A percentile compares a stretch with the other conserved stretches of the same genome.
These are phyloP conservation scores for Xanthoconium stramineum DNA, from an alignment of 768 basidiomycete species.

Conservation along the genomic window DNA sequence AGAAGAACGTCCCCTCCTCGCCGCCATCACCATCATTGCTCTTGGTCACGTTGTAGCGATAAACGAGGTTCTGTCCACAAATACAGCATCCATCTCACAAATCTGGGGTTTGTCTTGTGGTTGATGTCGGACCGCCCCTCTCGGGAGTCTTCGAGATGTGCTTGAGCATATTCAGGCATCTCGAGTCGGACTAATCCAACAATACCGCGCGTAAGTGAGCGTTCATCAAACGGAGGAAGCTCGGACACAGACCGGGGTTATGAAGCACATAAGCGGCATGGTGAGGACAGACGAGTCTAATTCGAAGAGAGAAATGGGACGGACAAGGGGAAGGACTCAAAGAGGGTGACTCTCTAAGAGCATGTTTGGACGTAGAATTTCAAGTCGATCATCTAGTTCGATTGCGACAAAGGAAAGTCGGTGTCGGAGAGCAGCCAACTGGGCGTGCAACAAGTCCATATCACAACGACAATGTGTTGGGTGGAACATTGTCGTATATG, in stretches of 20 bases:
- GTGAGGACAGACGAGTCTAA: constrained; percentile 88
- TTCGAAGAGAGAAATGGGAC: too few relatives aligned
- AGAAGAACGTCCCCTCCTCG: constrained; percentile 91
- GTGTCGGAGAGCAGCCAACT: constrained; percentile 54
- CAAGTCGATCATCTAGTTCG: constrained; percentile 77
- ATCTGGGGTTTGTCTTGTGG: constrained; percentile 39
- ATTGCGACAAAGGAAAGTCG: constrained; percentile 69
- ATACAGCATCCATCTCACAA: constrained; percentile 4
- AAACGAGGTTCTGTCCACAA: constrained; percentile 67
- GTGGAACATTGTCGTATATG: too few relatives aligned
- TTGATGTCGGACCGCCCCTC: constrained; percentile 86
- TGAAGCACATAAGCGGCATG: constrained; percentile 93
- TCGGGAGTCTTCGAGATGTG: constrained; percentile 84
- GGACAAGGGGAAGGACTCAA: too few relatives aligned
- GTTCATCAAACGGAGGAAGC: not conserved
- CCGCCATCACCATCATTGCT: constrained; percentile 94
- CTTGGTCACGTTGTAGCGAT: constrained; percentile 83
- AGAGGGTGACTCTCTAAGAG: constrained; percentile 75
- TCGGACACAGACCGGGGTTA: constrained; percentile 58
- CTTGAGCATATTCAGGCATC: constrained; percentile 83
- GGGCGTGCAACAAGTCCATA: constrained; percentile 56
- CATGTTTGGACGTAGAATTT: constrained; percentile 75
- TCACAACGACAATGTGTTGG: too few relatives aligned
- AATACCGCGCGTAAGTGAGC: constrained; percentile 2
- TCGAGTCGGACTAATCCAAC: constrained; percentile 67